Base-by-base conservation (phyloP, 371 early-diverging fungal species). In the Funneliformis caledonium region DNA sequence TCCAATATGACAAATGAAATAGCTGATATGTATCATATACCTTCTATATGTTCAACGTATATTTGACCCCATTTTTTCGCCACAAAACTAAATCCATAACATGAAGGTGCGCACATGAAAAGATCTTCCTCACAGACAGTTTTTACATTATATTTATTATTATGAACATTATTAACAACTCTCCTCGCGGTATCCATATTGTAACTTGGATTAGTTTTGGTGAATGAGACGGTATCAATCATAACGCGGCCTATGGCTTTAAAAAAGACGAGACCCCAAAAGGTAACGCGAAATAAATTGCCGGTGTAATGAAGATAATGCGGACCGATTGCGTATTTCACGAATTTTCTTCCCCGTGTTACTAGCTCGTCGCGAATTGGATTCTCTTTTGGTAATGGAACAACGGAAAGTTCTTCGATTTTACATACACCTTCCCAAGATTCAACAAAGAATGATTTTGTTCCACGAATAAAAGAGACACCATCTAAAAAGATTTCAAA, bases 1-100 rank as follows among this genome's bases (percentile, higher is more conserved):
- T 52, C 12, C 52, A 52, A 52, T 16, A 12, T 14, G 0, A 26
- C 48, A 48, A 48, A 10, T 48, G 12, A 9, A 48, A 48, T 1
- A 45, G 8, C 8, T 6, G 4, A 45, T 45, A 8, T 45, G 8
- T 45, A 45, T 45, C 4, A 45, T 8, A 42, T 72, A 72, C 72
- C 72, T 6, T 7, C 19, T 22, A 88, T 52, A 9, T 83, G 78
- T 22, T 78, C 83, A 22, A 88, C 85, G 2, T 89, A 83, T 9
- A 88, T 87, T 68, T 90, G 89, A n/a, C 89, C 89, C 90, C 90
- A 90, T 14, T 83, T 78, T 78, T 90, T 90, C 50, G 85, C 75
- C 4, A 85, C 50, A 82, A 90, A 90, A 48, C 86, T 87, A 83
- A 88, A 90, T 12, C 88, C 90, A 26, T 88, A 87, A 26, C 88